Base-by-base conservation (phyloP, 164 flowering plant species). In the Houttuynia cordata region DNA sequence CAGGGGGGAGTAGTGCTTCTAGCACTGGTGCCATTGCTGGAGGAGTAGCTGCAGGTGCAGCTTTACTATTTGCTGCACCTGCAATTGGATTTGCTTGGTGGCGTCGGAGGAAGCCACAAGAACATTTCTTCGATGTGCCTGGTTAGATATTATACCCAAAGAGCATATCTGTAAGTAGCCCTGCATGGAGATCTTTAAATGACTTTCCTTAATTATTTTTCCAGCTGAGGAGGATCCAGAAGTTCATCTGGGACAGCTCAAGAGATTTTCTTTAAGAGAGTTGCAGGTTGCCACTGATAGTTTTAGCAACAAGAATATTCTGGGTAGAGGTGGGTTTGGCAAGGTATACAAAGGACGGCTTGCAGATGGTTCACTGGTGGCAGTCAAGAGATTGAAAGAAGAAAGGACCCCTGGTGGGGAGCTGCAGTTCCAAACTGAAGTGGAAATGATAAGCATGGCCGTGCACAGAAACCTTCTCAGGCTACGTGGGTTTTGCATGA, bases 151-250 rank as follows among this genome's bases (percentile, higher is more conserved):
- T 59, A 20, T 56, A 34, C 23, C 20, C 12, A 51, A 37, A 30
- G 4, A 13, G 42, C 24, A n/a, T 45, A 56, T 24, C 56, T 23
- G 19, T 13, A 54, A 19, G 59, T 7, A 45, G 17, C 3, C 49
- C 17, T 7, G 17, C 2, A 45, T 45, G 12, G 49, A 45, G 49
- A 45, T 45, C 14, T 45, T 45, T 8, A 45, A 12, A 45, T 45
- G 9, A 7, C 49, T 45, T 45, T 45, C 3, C 49, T 45, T n/a
- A 17, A 63, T 49, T 24, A 49, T 59, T 19, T 60, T 30, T 64
- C 53, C 77, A 76, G 82, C 80, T 61, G 82, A 76, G 49, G 82
- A 78, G 69, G 79, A 78, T 68, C 81, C 81, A 1, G 81, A 78
- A 65, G 80, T 78, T 59, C 82, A 74, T 58, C 70, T 78, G 49